Conservation (phyloP, 2,329 filamentous ascomycete species). For the Verticillium nonalfalfae region DNA sequence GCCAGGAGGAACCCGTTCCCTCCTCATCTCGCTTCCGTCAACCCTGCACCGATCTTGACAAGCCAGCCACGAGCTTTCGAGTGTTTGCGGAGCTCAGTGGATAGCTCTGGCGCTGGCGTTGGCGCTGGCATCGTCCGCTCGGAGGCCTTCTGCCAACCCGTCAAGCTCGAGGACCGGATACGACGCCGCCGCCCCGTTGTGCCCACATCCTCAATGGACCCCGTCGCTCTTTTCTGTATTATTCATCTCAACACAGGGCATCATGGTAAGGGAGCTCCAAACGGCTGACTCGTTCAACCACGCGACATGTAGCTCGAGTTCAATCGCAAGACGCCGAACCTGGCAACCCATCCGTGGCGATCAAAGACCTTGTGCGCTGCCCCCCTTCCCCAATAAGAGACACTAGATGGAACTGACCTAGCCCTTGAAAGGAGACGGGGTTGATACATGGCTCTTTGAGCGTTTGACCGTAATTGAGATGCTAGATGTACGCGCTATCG, state of each 20-base stretch:
- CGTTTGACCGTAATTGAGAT: too few relatives aligned
- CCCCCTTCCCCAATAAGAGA: too few relatives aligned
- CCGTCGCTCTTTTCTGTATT: neutral
- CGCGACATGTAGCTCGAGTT: neutral
- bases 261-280: neutral
- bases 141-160: neutral
- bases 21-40: neutral
- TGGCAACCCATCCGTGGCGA: too few relatives aligned
- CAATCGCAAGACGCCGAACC: neutral
- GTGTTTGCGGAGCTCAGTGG: neutral
- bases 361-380: too few relatives aligned
- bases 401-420: too few relatives aligned
- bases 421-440: too few relatives aligned
- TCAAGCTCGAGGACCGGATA: neutral
- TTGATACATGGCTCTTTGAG: too few relatives aligned
- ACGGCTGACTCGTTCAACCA: neutral
- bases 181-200: neutral
- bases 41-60: conserved; percentile 1
- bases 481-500: neutral
- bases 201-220: neutral
- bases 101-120: neutral
- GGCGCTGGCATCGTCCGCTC: neutral
- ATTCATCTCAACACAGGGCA: neutral
- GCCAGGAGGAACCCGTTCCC: neutral
- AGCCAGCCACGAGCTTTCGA: neutral